phyloP scores from a whole-genome alignment of 805 yeast genomes.

The Candida argentea region DNA sequence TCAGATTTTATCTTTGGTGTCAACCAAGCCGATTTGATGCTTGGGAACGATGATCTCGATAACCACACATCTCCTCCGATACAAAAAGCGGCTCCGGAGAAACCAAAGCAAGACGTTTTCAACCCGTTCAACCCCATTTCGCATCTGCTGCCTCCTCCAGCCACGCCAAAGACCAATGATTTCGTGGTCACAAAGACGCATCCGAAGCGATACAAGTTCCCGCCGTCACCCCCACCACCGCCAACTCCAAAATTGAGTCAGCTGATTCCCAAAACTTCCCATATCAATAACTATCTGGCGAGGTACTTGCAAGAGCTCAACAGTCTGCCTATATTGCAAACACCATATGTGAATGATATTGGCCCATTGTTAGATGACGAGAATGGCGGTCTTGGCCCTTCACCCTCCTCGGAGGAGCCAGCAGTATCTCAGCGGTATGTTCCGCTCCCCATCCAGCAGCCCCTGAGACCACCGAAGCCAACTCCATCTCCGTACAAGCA shows the following conservation, averaged over 20 bases:
- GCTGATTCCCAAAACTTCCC: background rate
- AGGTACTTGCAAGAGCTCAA: slow-evolving; percentile 30
- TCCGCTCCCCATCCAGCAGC: no score
- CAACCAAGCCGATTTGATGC: slow-evolving; percentile 14
- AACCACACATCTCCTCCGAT: background rate
- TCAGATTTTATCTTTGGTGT: slow-evolving; percentile 8
- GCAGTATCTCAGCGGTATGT: no score
- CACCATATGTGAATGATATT: slow-evolving; percentile 25
- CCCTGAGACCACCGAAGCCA: no score
- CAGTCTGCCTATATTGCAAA: slow-evolving; percentile 2
- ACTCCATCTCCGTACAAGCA: no score
- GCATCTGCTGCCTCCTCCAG: slow-evolving; percentile 5
- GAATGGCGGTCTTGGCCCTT: no score
- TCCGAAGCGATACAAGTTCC: slow-evolving; percentile 49
- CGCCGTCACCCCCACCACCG: slow-evolving; percentile 29
- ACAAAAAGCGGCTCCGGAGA: background rate
- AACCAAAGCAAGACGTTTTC: background rate
- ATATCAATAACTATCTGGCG: slow-evolving; percentile 25
- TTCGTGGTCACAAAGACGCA: slow-evolving; percentile 36
- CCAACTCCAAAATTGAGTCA: no score
- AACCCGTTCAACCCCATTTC: no score
- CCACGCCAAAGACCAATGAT: slow-evolving; percentile 18
- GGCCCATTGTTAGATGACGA: slow-evolving; percentile 20
- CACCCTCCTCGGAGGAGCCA: no score
- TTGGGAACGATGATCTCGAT: slow-evolving; percentile 19